Conservation (phyloP, 441 rosid genomes). For the Adansonia gregorii region DNA sequence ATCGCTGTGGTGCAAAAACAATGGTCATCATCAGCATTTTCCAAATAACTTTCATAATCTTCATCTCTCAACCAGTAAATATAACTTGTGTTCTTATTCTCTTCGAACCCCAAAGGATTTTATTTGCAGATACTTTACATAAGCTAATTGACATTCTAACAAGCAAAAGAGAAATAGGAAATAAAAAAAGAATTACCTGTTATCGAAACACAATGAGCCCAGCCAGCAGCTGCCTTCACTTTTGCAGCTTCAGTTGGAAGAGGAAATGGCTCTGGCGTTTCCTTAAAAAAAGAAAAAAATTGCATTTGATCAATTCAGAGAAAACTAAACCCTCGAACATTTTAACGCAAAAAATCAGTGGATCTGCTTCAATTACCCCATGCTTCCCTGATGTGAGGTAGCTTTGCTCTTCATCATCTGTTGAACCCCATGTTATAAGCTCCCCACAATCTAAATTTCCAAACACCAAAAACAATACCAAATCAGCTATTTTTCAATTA, state of each 20-base stretch:
- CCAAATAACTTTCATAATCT: too few relatives aligned
- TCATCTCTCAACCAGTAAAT: background rate
- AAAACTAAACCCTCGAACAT: constrained; percentile 15
- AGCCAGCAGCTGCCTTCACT: constrained; percentile 61
- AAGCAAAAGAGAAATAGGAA: background rate
- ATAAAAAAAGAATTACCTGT: constrained; percentile 41
- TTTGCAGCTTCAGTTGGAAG: constrained; percentile 63
- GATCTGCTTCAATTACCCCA: constrained; percentile 52
- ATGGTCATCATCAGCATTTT: too few relatives aligned
- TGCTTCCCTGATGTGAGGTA: constrained; percentile 66
- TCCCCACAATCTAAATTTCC: constrained; percentile 50
- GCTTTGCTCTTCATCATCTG: constrained; percentile 70
- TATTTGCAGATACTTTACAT: constrained; percentile 17
- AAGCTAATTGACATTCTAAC: constrained; percentile 1
- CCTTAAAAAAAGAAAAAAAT: constrained; percentile 42
- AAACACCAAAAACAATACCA: background rate
- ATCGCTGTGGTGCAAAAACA: too few relatives aligned
- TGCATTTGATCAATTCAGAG: constrained; percentile 29
- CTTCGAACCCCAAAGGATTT: constrained; percentile 6
- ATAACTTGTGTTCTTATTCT: constrained; percentile 6
- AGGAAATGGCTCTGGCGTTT: constrained; percentile 63
- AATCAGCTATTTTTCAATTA: background rate
- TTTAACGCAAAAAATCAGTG: constrained; percentile 17
- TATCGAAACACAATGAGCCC: constrained; percentile 70
- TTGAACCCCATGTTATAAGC: constrained; percentile 75